Conservation (phyloP, 2,329 filamentous ascomycete species). For the Nigrospora osmanthi region DNA sequence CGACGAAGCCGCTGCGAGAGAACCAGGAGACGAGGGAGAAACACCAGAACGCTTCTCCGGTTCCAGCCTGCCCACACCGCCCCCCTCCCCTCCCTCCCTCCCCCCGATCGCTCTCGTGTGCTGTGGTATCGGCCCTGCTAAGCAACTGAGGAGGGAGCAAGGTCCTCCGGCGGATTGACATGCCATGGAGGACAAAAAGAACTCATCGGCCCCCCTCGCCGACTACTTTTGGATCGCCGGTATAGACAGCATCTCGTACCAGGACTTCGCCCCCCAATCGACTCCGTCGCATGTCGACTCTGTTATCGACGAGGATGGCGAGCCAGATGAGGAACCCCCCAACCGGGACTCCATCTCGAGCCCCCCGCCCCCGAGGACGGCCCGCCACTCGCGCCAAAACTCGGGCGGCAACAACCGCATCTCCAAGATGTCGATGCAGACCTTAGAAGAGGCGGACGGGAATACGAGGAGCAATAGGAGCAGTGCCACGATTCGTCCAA, state of each 20-base stretch:
- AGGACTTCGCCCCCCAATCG: slow-evolving; percentile 38
- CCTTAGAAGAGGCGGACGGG: slow-evolving; percentile 50
- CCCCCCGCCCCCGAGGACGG: slow-evolving; percentile 26
- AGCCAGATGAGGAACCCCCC: slow-evolving; percentile 28
- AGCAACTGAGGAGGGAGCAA: slow-evolving; percentile 1
- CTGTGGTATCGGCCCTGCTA: no score
- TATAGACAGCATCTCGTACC: slow-evolving; percentile 59
- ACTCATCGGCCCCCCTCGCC: slow-evolving; percentile 56
- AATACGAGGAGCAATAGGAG: slow-evolving; percentile 57
- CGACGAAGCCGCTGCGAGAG: background rate
- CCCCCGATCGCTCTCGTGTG: background rate
- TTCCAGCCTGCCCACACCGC: background rate
- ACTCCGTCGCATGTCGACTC: slow-evolving; percentile 38
- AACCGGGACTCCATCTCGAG: slow-evolving; percentile 10
- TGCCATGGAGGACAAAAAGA: slow-evolving; percentile 48
- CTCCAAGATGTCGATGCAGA: slow-evolving; percentile 43
- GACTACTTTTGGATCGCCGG: slow-evolving; percentile 74
- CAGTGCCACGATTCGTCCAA: slow-evolving; percentile 54
- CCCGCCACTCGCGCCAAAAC: slow-evolving; percentile 54
- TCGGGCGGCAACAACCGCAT: slow-evolving; percentile 43
- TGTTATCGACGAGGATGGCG: slow-evolving; percentile 57
- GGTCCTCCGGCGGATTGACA: slow-evolving; percentile 11
- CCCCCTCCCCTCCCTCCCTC: background rate
- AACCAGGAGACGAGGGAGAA: background rate
- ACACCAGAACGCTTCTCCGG: background rate